phyloP scores from a whole-genome alignment of 2,329 filamentous ascomycete species.

The Ophiostoma angusticollis region DNA sequence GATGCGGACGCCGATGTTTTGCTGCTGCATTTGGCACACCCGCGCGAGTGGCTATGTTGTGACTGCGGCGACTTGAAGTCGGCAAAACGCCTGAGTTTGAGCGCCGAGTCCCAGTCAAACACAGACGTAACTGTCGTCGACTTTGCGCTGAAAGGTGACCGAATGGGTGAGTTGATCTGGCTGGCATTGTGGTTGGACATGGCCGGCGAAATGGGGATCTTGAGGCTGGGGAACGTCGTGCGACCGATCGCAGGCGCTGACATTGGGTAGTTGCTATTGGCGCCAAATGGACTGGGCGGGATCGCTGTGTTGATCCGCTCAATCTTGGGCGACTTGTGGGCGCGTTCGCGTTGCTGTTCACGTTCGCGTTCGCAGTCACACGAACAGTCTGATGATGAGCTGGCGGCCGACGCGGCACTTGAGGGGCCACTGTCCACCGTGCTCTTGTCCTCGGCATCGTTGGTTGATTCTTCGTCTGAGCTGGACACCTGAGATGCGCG shows the following conservation, averaged over 20 bases:
- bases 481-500: slow-evolving; percentile 19
- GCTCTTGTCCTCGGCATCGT: slow-evolving; percentile 16
- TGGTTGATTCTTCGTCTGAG: slow-evolving; percentile 21
- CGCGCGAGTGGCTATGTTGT: slow-evolving; percentile 9
- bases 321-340: slow-evolving; percentile 34
- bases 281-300: slow-evolving; percentile 34
- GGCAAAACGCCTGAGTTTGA: slow-evolving; percentile 52
- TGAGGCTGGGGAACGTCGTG: slow-evolving; percentile 51
- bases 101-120: slow-evolving; percentile 65
- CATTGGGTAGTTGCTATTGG: slow-evolving; percentile 39
- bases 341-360: slow-evolving; percentile 27
- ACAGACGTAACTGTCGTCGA: slow-evolving; percentile 46
- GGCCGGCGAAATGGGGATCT: slow-evolving; percentile 64
- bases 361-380: slow-evolving; percentile 38
- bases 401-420: slow-evolving; percentile 32
- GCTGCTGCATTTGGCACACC: slow-evolving; percentile 14
- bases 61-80: slow-evolving; percentile 34
- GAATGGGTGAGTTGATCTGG: slow-evolving; percentile 50
- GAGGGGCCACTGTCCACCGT: slow-evolving; percentile 34
- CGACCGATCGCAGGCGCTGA: slow-evolving; percentile 47
- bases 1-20: slow-evolving; percentile 20
- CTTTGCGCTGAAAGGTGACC: slow-evolving; percentile 63
- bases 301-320: slow-evolving; percentile 25
- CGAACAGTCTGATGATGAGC: slow-evolving; percentile 42
- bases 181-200: slow-evolving; percentile 36